Evolutionary conservation across 805 yeast species (phyloP).

Genomic region (Cyberlindnera nakhonratchasimensis): DNA sequence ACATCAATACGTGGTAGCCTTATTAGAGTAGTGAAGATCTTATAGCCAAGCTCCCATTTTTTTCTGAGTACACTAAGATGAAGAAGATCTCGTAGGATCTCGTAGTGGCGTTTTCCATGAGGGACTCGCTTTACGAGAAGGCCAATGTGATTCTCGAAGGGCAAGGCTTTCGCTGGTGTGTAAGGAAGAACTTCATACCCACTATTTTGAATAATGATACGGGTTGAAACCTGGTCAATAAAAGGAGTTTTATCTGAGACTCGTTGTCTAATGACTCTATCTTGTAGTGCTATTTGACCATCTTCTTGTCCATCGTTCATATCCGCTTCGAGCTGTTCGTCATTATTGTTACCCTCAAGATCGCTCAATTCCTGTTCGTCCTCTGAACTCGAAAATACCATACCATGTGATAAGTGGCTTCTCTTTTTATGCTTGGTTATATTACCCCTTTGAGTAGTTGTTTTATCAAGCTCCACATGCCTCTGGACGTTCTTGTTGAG

Average conservation of each 20-base stretch:
- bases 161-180: neutral
- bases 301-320: conserved; percentile 19
- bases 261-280: neutral
- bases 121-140: conserved; percentile 3
- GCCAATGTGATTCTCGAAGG: neutral
- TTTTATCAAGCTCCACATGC: neutral
- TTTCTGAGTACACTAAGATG: conserved; percentile 45
- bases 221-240: conserved; percentile 1
- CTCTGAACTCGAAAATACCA: neutral
- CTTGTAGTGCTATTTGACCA: neutral
- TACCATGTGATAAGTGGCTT: neutral
- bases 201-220: neutral
- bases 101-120: conserved; percentile 11
- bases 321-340: too few species aligned
- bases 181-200: conserved; percentile 20
- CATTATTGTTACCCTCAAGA: too few species aligned
- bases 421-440: neutral
- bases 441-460: neutral
- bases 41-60: conserved; percentile 56
- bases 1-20: conserved; percentile 50
- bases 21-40: conserved; percentile 46
- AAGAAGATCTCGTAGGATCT: conserved; percentile 26
- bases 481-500: conserved; percentile 13
- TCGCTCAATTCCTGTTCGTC: neutral
- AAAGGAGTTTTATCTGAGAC: neutral